Percentiles rank a stretch among this genome's conserved stretches.
phyloP scores from a whole-genome alignment of 164 flowering plant species.

The Tetrastigma voinierianum region DNA sequence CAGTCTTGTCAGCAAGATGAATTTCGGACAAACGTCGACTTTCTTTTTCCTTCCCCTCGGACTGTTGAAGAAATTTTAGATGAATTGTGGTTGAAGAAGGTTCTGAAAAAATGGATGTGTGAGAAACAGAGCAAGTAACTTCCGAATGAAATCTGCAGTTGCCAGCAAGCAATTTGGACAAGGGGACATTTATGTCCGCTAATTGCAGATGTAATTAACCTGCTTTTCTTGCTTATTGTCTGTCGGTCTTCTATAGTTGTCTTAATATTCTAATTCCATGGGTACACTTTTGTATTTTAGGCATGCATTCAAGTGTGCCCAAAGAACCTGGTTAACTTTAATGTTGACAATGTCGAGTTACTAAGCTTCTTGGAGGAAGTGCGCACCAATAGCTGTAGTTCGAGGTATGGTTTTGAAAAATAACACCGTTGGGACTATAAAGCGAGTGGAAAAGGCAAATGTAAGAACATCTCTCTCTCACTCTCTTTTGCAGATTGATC shows the following conservation, averaged over 20 bases:
- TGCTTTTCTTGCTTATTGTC: background rate
- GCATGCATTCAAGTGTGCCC: constrained; percentile 99
- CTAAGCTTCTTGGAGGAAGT: constrained; percentile 94
- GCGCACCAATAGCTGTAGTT: constrained; percentile 66
- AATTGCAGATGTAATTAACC: constrained; percentile 73
- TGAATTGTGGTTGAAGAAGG: constrained; percentile 80
- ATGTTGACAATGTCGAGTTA: constrained; percentile 97
- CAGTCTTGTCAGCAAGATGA: no score
- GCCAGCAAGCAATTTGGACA: constrained; percentile 97
- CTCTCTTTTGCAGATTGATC: background rate
- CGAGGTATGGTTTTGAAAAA: constrained; percentile 87
- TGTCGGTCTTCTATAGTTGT: background rate
- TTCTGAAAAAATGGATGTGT: constrained; percentile 86
- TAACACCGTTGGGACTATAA: constrained; percentile 87
- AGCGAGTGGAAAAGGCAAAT: constrained; percentile 86
- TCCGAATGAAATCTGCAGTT: constrained; percentile 83
- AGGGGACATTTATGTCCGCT: constrained; percentile 78
- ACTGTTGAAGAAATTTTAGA: constrained; percentile 64
- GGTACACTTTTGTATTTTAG: constrained; percentile 31
- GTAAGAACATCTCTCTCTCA: constrained; percentile 30
- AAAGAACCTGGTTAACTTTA: constrained; percentile 84
- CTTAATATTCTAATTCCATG: background rate
- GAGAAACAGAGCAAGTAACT: constrained; percentile 70
- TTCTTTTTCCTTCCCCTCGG: constrained; percentile 32
- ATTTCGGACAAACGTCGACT: background rate